Evolutionary conservation across 371 early-diverging fungal species (phyloP).

Genomic region (Syncephalastrum contaminatum): DNA sequence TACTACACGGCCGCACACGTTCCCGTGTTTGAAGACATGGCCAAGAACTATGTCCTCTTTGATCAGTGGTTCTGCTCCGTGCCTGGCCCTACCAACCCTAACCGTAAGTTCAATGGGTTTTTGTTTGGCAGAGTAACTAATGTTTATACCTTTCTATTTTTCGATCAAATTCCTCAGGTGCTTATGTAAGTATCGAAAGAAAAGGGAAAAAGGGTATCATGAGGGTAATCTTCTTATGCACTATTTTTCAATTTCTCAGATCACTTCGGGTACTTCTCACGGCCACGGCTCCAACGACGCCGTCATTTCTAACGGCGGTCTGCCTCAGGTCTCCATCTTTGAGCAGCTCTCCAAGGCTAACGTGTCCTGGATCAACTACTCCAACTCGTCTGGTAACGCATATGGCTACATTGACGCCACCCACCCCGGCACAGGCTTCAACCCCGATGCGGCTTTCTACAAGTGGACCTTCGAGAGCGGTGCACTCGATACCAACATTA

Average conservation of each 20-base stretch:
- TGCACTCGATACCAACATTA: slow-evolving; percentile 9
- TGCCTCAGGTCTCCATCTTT: slow-evolving; percentile 15
- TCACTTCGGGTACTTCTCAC: slow-evolving; percentile 13
- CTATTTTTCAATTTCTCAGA: neutral
- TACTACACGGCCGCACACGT: slow-evolving; percentile 13
- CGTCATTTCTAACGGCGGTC: slow-evolving; percentile 12
- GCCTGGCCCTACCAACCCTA: slow-evolving; percentile 17
- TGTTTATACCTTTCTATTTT: no score
- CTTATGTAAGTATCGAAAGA: no score
- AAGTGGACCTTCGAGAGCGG: slow-evolving; percentile 11
- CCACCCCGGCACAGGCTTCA: slow-evolving; percentile 7
- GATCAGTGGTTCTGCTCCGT: slow-evolving; percentile 15
- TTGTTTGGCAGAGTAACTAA: no score
- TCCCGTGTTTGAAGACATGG: slow-evolving; percentile 15
- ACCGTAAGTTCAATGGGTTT: slow-evolving; percentile 6
- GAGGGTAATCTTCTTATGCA: no score
- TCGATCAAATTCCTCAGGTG: no score
- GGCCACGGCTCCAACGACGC: slow-evolving; percentile 15
- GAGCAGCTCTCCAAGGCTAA: slow-evolving; percentile 13
- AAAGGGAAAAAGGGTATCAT: no score
- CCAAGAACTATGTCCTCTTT: slow-evolving; percentile 15
- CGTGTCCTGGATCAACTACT: slow-evolving; percentile 18
- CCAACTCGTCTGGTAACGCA: slow-evolving; percentile 10
- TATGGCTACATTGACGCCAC: slow-evolving; percentile 7
- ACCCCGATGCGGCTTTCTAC: slow-evolving; percentile 14